phyloP scores from a whole-genome alignment of 805 yeast genomes.

The Metschnikowia chrysomelidarum region DNA sequence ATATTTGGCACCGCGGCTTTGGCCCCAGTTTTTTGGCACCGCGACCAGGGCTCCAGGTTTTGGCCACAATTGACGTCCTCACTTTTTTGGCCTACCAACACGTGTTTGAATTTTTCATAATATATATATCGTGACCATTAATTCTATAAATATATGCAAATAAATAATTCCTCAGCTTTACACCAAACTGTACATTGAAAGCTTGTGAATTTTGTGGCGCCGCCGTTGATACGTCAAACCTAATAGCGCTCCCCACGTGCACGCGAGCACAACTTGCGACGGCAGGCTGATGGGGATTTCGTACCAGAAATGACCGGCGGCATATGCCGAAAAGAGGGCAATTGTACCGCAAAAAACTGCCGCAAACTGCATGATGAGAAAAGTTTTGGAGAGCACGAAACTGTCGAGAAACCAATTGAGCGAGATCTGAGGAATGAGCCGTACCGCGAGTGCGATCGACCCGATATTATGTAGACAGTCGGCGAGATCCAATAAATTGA shows the following conservation, averaged over 20 bases:
- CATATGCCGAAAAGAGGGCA: not conserved
- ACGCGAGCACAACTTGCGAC: conserved; percentile 3
- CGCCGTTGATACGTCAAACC: conserved; percentile 8
- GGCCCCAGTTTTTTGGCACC: too few species aligned
- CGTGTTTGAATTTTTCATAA: too few species aligned
- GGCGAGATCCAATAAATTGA: conserved; percentile 16
- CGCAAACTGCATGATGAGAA: conserved; percentile 3
- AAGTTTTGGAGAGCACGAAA: conserved; percentile 5
- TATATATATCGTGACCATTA: too few species aligned
- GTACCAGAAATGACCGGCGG: conserved; percentile 5
- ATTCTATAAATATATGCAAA: too few species aligned
- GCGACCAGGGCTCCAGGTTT: too few species aligned
- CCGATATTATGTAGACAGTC: conserved; percentile 15
- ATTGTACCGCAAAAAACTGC: conserved; percentile 2
- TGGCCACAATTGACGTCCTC: too few species aligned
- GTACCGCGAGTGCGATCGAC: conserved; percentile 9
- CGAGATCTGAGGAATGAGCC: conserved; percentile 17
- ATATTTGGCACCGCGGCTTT: too few species aligned
- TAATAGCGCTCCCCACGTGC: conserved; percentile 3
- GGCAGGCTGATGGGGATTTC: conserved; percentile 13
- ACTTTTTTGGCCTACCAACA: too few species aligned
- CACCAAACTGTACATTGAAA: too few species aligned
- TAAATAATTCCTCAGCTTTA: too few species aligned
- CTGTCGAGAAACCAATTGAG: conserved; percentile 16
- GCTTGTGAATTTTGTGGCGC: conserved; percentile 8